Percentiles rank a stretch among this genome's conserved stretches.
Conservation (phyloP, 352 stramenopile species). For the Phytopythium ostracodes region DNA sequence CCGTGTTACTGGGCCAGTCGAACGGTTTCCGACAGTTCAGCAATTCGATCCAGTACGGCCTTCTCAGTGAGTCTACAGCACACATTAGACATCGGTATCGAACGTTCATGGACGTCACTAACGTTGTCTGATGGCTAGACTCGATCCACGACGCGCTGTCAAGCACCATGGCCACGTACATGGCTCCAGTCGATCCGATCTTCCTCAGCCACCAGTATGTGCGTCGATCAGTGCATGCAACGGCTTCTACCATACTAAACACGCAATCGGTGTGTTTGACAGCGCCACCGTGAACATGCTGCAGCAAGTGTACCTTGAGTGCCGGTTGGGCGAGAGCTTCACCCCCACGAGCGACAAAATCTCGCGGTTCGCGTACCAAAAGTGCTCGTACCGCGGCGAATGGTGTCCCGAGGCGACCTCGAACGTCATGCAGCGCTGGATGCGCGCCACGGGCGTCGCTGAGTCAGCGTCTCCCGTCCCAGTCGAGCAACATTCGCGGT, state of each 20-base stretch:
- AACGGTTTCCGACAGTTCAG: conserved; percentile 30
- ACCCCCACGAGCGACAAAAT: conserved; percentile 18
- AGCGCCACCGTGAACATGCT: conserved; percentile 38
- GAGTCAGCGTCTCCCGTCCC: conserved; percentile 7
- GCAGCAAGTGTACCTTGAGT: conserved; percentile 36
- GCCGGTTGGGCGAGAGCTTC: conserved; percentile 27
- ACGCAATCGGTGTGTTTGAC: not conserved
- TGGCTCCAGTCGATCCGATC: conserved; percentile 32
- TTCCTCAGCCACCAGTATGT: conserved; percentile 56
- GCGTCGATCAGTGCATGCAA: too few relatives aligned
- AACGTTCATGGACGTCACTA: not conserved
- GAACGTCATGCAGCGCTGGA: conserved; percentile 25
- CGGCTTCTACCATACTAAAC: not conserved
- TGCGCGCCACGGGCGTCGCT: conserved; percentile 14
- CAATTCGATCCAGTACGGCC: conserved; percentile 34
- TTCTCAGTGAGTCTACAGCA: conserved; percentile 52
- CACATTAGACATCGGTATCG: too few relatives aligned
- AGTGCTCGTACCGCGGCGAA: conserved; percentile 21
- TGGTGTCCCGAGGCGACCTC: conserved; percentile 15
- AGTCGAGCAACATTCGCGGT: conserved; percentile 17
- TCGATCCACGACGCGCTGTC: conserved; percentile 35
- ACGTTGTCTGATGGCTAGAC: conserved; percentile 12
- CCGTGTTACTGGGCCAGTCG: conserved; percentile 18
- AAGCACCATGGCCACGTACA: conserved; percentile 29
- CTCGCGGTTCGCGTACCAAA: conserved; percentile 32